phyloP scores from a whole-genome alignment of 2,329 filamentous ascomycete genomes.

The Onygenales sp. region DNA sequence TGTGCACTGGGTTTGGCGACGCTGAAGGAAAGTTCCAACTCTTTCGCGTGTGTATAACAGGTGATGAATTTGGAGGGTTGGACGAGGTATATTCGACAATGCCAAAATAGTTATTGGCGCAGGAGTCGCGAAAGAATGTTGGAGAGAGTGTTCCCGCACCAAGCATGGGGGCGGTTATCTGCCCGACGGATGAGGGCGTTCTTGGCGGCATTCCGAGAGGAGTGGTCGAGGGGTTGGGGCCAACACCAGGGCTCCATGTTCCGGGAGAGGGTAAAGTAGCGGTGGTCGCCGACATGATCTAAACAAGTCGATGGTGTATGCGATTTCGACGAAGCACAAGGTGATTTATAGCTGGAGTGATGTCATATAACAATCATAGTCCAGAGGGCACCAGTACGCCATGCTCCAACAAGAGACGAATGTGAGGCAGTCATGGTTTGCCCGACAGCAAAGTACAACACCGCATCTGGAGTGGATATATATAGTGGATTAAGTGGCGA shows the following conservation, averaged over 20 bases:
- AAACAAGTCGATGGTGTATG: neutral
- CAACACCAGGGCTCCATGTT: conserved; percentile 10
- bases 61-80: conserved; percentile 53
- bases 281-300: conserved; percentile 17
- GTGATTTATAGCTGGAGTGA: neutral
- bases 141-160: conserved; percentile 41
- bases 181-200: conserved; percentile 46
- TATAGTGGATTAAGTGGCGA: too few relatives aligned
- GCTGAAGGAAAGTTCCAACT: conserved; percentile 66
- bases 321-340: neutral
- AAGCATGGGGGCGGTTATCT: conserved; percentile 44
- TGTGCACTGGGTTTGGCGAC: conserved; percentile 49
- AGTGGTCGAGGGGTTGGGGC: conserved; percentile 29
- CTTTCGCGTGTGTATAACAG: conserved; percentile 51
- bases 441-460: neutral
- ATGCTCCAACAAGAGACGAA: neutral
- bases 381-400: neutral
- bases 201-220: conserved; percentile 44
- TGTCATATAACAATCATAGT: neutral
- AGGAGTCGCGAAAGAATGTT: conserved; percentile 14
- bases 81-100: conserved; percentile 54
- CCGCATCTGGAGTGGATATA: neutral
- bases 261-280: conserved; percentile 14
- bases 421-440: neutral
- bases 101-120: conserved; percentile 72